Evolutionary conservation across 352 stramenopile genomes (phyloP).

Genomic region (Globisporangium radiosum): DNA sequence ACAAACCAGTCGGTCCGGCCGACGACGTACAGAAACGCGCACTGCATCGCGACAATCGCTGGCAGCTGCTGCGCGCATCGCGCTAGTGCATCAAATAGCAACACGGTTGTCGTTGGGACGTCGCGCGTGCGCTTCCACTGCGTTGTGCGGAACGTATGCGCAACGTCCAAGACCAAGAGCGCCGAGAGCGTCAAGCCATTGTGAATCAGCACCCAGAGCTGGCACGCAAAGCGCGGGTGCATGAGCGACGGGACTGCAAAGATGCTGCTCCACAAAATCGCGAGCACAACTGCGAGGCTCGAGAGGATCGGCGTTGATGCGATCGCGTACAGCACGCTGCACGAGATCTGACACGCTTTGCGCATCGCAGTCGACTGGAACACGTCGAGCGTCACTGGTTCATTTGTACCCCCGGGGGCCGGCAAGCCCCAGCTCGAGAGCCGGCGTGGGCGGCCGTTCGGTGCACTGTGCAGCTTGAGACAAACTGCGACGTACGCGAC

Average conservation of each 20-base stretch:
- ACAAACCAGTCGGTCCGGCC: slow-evolving; percentile 63
- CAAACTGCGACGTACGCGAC: slow-evolving; percentile 62
- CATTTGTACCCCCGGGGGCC: slow-evolving; percentile 29
- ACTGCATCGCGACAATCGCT: slow-evolving; percentile 35
- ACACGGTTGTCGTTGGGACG: slow-evolving; percentile 39
- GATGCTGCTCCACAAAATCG: slow-evolving; percentile 46
- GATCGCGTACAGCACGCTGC: slow-evolving; percentile 58
- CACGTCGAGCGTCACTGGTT: slow-evolving; percentile 52
- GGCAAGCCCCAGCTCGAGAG: slow-evolving; percentile 57
- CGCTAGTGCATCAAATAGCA: slow-evolving; percentile 46
- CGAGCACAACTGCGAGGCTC: slow-evolving; percentile 41
- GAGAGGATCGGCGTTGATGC: slow-evolving; percentile 66
- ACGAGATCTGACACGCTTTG: slow-evolving; percentile 69
- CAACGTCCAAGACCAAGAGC: slow-evolving; percentile 61
- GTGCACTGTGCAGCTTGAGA: slow-evolving; percentile 58
- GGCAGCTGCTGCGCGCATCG: slow-evolving; percentile 46
- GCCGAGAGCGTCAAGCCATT: slow-evolving; percentile 52
- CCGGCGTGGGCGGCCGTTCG: slow-evolving; percentile 47
- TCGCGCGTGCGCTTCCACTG: slow-evolving; percentile 63
- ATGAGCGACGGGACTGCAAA: slow-evolving; percentile 48
- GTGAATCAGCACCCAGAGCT: slow-evolving; percentile 60
- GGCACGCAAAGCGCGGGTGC: slow-evolving; percentile 60
- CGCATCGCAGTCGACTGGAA: slow-evolving; percentile 70
- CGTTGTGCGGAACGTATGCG: slow-evolving; percentile 51
- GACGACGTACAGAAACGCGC: slow-evolving; percentile 53